These are phyloP conservation scores for Trichoderma breve DNA, from an alignment of 2,329 filamentous ascomycete genomes.

Conservation along the genomic window DNA sequence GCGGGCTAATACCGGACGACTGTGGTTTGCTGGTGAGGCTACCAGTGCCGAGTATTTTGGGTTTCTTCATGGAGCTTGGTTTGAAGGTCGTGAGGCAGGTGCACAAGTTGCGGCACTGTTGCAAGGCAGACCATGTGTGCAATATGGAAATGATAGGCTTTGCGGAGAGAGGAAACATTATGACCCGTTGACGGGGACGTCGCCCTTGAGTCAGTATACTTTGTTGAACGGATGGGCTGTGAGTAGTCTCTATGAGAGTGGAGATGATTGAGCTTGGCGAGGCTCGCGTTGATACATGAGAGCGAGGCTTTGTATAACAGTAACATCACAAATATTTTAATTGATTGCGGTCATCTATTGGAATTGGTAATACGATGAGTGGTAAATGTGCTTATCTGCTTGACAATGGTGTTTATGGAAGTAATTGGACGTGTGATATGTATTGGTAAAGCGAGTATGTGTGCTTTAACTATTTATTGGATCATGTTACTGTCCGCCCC, in stretches of 20 bases:
- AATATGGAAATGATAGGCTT: conserved; percentile 15
- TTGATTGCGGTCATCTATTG: too few species aligned
- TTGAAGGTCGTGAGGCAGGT: conserved; percentile 52
- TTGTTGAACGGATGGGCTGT: conserved; percentile 38
- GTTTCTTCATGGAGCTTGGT: conserved; percentile 62
- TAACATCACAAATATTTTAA: too few species aligned
- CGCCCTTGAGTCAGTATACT: conserved; percentile 33
- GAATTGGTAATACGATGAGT: too few species aligned
- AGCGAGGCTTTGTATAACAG: neutral
- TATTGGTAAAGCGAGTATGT: neutral
- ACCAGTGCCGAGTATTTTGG: conserved; percentile 63
- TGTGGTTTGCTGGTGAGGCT: conserved; percentile 66
- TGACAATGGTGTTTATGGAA: neutral
- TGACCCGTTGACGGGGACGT: conserved; percentile 33
- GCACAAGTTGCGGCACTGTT: conserved; percentile 39
- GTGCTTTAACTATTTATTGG: neutral
- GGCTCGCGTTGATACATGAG: neutral
- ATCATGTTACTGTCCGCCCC: neutral
- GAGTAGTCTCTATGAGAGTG: conserved; percentile 32
- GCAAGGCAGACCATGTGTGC: conserved; percentile 21
- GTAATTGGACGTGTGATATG: neutral
- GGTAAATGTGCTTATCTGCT: too few species aligned
- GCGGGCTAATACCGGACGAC: conserved; percentile 58
- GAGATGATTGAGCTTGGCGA: neutral
- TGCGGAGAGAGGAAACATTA: conserved; percentile 27